Conservation (phyloP, 1,284 basidiomycete genomes). For the Leccinum pachyderme region DNA sequence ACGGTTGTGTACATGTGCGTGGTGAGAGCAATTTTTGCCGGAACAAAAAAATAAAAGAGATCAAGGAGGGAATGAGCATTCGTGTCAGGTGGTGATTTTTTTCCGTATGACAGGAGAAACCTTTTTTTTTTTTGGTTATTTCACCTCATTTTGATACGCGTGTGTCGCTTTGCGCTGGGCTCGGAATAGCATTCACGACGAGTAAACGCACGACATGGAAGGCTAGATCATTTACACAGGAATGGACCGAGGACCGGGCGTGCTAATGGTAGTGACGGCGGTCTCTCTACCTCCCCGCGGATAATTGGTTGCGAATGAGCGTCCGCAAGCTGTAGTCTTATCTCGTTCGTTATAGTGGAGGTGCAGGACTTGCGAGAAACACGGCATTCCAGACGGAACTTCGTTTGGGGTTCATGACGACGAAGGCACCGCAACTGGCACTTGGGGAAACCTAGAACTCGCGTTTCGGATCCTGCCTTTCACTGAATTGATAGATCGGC, state of each 20-base stretch:
- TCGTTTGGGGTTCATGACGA: not conserved
- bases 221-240: not conserved
- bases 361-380: not conserved
- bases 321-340: not conserved
- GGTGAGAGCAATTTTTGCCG: not conserved
- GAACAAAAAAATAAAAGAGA: not conserved
- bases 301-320: constrained; percentile 4
- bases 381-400: not conserved
- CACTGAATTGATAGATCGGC: not conserved
- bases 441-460: not conserved
- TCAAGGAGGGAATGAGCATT: not conserved
- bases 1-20: constrained; percentile 9
- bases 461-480: not conserved
- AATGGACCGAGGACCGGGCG: not conserved
- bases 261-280: not conserved
- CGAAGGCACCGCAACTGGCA: not conserved
- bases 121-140: not conserved
- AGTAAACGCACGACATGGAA: not conserved
- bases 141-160: not conserved
- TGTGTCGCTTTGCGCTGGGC: constrained; percentile 2
- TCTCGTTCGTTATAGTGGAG: not conserved
- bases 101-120: constrained; percentile 2
- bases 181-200: constrained; percentile 1
- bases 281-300: constrained; percentile 1
- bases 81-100: constrained; percentile 4